phyloP scores from a whole-genome alignment of 2,329 filamentous ascomycete genomes.

The Cladosporium sp. region DNA sequence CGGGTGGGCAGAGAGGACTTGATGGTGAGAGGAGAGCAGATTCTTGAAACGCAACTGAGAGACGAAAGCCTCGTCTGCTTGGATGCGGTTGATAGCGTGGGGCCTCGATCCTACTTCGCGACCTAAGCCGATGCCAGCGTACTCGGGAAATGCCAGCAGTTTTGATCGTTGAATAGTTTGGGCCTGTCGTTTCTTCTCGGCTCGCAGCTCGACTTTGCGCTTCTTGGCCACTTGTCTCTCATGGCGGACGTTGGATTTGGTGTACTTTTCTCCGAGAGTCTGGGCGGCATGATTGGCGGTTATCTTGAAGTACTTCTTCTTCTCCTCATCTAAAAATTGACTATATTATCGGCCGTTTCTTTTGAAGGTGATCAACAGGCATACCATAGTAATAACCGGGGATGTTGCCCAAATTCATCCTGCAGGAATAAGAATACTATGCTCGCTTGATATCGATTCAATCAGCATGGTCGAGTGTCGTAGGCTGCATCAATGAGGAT shows the following conservation, averaged over 20 bases:
- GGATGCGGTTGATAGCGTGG: conserved; percentile 13
- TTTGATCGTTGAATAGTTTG: conserved; percentile 20
- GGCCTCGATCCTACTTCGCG: conserved; percentile 14
- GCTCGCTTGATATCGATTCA: not conserved
- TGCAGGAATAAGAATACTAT: conserved; percentile 11
- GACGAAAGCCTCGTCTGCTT: conserved; percentile 18
- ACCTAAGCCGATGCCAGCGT: conserved; percentile 8
- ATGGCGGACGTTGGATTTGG: conserved; percentile 35
- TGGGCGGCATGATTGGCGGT: conserved; percentile 34
- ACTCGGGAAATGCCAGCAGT: conserved; percentile 11
- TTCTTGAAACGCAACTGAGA: conserved; percentile 20
- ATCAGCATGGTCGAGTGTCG: conserved; percentile 2
- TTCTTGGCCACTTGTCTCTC: conserved; percentile 32
- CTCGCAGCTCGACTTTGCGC: conserved; percentile 24
- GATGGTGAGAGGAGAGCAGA: not conserved
- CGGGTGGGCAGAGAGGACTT: conserved; percentile 19
- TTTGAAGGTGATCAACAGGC: not conserved
- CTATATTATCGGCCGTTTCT: too few relatives aligned
- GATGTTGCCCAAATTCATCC: conserved; percentile 40
- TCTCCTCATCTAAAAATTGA: conserved; percentile 34
- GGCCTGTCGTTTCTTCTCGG: conserved; percentile 15
- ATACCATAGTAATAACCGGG: conserved; percentile 47
- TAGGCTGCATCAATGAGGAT: too few relatives aligned
- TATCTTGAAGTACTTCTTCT: conserved; percentile 49
- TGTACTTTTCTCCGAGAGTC: conserved; percentile 36